Evolutionary conservation across 2,329 filamentous ascomycete species (phyloP).

Genomic region (Talaromyces sp.): DNA sequence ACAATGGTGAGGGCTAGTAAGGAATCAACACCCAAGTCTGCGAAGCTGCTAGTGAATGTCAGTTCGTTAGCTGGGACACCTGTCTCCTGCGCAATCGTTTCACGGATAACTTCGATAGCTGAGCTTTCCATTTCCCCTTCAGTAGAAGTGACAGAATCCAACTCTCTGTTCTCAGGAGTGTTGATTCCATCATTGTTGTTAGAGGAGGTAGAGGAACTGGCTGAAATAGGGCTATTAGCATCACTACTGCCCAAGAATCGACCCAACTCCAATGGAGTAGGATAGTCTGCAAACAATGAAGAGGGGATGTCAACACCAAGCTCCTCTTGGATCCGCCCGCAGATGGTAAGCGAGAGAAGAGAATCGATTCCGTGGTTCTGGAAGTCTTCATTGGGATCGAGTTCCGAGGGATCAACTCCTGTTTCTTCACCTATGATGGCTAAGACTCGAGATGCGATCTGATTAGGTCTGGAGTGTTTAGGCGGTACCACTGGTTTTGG

Average conservation of each 20-base stretch:
- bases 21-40: neutral
- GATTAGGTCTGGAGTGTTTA: neutral
- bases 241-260: neutral
- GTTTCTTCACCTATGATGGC: constrained; percentile 27
- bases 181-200: neutral
- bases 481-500: neutral
- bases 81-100: neutral
- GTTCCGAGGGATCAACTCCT: constrained; percentile 29
- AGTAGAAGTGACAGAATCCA: neutral
- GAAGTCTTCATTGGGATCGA: constrained; percentile 21
- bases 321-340: constrained; percentile 21
- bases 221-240: neutral
- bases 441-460: neutral
- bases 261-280: neutral
- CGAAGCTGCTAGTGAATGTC: neutral
- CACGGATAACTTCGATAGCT: neutral
- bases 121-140: neutral
- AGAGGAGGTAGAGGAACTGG: neutral
- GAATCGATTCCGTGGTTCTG: constrained; percentile 28
- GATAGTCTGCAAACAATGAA: neutral
- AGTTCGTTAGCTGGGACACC: neutral
- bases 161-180: neutral
- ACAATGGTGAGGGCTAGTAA: neutral
- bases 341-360: constrained; percentile 28
- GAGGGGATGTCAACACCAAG: neutral